Conservation (phyloP, 1,139 yeast genomes). For the Candida dubliniensis region DNA sequence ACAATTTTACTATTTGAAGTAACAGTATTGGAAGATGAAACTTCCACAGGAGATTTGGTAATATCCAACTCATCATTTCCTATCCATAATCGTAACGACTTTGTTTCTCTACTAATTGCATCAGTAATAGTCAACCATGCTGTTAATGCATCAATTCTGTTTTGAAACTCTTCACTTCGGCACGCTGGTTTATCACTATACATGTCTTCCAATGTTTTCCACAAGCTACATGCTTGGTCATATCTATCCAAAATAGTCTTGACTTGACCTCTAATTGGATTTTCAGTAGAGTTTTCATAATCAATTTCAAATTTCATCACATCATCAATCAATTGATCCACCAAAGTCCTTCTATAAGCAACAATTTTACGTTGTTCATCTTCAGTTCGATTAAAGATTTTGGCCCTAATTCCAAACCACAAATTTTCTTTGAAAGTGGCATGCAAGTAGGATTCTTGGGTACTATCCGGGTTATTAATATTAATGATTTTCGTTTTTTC, state of each 20-base stretch:
- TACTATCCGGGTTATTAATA: constrained; percentile 41
- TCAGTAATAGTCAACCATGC: constrained; percentile 83
- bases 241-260: constrained; percentile 56
- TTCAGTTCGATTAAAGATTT: constrained; percentile 75
- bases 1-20: constrained; percentile 22
- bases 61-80: constrained; percentile 79
- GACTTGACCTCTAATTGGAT: constrained; percentile 51
- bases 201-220: constrained; percentile 84
- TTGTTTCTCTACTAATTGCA: constrained; percentile 62
- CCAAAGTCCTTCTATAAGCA: constrained; percentile 69
- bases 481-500: constrained; percentile 80
- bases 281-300: constrained; percentile 31
- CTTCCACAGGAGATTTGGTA: constrained; percentile 33
- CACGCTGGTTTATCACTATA: constrained; percentile 73
- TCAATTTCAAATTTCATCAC: constrained; percentile 61
- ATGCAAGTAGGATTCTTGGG: constrained; percentile 50
- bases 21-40: constrained; percentile 30
- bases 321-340: constrained; percentile 73
- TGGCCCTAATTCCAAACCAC: constrained; percentile 82
- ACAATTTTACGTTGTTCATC: constrained; percentile 77
- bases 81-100: constrained; percentile 64
- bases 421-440: constrained; percentile 71
- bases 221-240: constrained; percentile 70
- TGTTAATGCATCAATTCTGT: constrained; percentile 70
- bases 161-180: constrained; percentile 61